Conservation (phyloP, 495 filamentous ascomycete species). For the Tetracladium marchalianum region DNA sequence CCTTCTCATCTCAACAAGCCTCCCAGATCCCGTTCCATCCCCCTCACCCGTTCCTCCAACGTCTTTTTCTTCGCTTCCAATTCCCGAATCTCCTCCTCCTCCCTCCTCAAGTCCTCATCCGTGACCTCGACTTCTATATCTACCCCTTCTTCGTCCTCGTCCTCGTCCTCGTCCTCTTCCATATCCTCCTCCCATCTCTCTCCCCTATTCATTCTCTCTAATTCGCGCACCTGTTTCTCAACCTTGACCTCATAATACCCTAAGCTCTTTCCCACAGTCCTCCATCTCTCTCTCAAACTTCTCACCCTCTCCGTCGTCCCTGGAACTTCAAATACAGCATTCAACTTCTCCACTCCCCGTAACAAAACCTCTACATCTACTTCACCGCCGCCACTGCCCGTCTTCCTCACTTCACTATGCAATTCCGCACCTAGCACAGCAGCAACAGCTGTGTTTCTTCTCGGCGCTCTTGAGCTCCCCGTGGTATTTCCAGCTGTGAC, state of each 20-base stretch:
- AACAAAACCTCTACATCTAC: constrained; percentile 83
- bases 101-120: constrained; percentile 62
- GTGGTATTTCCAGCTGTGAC: constrained; percentile 33
- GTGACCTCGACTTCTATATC: constrained; percentile 36
- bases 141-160: constrained; percentile 23
- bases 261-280: constrained; percentile 63
- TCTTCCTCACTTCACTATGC: constrained; percentile 65
- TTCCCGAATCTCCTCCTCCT: constrained; percentile 70
- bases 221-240: constrained; percentile 60
- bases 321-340: constrained; percentile 74
- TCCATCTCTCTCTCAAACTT: constrained; percentile 58
- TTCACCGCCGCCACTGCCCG: constrained; percentile 46
- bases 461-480: constrained; percentile 38
- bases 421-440: constrained; percentile 82
- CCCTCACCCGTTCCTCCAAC: constrained; percentile 67
- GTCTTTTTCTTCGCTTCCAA: constrained; percentile 67
- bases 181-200: constrained; percentile 36
- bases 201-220: constrained; percentile 61
- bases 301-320: constrained; percentile 75
- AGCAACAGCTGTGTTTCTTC: constrained; percentile 77
- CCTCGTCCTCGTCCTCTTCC: constrained; percentile 29
- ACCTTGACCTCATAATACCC: constrained; percentile 71
- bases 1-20: constrained; percentile 34
- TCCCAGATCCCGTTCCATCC: constrained; percentile 73
- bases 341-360: constrained; percentile 82